Conservation (phyloP, 1,139 yeast species). For the Protomyces arabidopsidicola region DNA sequence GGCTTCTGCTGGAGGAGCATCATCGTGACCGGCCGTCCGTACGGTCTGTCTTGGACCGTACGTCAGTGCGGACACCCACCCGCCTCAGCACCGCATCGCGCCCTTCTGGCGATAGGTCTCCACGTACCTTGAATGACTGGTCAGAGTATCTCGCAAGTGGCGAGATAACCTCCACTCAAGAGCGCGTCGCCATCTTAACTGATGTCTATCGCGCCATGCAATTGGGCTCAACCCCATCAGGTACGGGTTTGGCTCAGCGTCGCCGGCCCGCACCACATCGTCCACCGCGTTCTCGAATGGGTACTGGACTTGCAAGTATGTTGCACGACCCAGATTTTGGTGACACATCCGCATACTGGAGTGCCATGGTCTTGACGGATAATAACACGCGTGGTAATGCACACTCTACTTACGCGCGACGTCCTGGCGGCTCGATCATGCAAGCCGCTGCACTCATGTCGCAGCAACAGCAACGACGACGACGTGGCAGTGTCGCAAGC, state of each 20-base stretch:
- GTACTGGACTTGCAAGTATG: not conserved
- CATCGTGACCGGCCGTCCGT: not conserved
- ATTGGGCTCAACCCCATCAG: not conserved
- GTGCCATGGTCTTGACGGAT: not conserved
- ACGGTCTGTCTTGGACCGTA: not conserved
- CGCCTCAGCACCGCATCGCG: not conserved
- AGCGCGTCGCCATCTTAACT: constrained; percentile 8
- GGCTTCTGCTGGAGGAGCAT: not conserved
- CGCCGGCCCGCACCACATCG: not conserved
- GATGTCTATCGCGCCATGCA: constrained; percentile 12
- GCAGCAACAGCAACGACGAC: constrained; percentile 7
- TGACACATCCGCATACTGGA: constrained; percentile 20
- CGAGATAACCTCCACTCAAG: not conserved
- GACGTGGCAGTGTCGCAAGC: constrained; percentile 4
- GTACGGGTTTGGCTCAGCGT: not conserved
- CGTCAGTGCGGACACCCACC: not conserved
- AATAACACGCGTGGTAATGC: not conserved
- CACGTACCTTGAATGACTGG: constrained; percentile 11
- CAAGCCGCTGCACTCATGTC: not conserved
- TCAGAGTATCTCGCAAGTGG: not conserved
- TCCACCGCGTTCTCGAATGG: not conserved
- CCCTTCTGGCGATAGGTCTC: not conserved
- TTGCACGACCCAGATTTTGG: constrained; percentile 23
- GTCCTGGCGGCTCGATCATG: not conserved
- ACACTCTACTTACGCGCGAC: not conserved